Evolutionary conservation across 345 rosid genomes (phyloP), one percentile per base, ranked within the genome.

Genomic region (Eucalyptus regnans): DNA sequence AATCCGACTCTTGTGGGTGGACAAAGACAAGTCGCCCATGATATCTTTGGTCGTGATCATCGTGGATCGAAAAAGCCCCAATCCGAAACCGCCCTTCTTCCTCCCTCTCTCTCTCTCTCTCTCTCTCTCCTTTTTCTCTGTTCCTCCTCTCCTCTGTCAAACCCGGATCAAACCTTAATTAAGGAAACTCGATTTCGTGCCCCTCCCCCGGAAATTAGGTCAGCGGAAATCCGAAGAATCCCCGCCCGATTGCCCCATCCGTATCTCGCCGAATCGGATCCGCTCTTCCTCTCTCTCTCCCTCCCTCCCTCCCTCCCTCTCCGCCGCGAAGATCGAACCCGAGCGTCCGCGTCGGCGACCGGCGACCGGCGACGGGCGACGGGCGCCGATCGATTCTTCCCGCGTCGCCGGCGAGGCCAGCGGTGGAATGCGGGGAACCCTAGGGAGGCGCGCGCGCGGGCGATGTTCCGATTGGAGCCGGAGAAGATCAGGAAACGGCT

Each of bases 401-500:
- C 27, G 62, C 25, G 60, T 48, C 17, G 31, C 52, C 86, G 51
- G 22, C 20, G 58, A 17, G 27, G 50, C 52, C 33, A 13, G 58
- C 12, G 5, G 88, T 62, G 79, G 79, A 58, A 60, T 58, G 88
- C 50, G 50, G 83, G 43, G 58, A 50, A 86, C 88, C 88, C 88
- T 81, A 56, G 76, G 50, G 86, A 5, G 5, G 49, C 41, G 80
- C 87, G 64, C 68, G 87, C 18, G 76, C 62, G 33, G 87, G 64
- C 52, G 44, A 93, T 92, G 94, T 92, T 92, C 85, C 89, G 90
- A 90, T 92, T 92, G 76, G 93, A 90, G 86, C 88, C 54, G 50
- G 93, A 94, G 90, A 94, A 90, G 92, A 91, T 93, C 89, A 87
- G 91, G 85, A 94, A 92, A 88, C 94, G 94, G 87, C 88, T 87